Evolutionary conservation across 305 asterid genomes (phyloP), one percentile per base, ranked within the genome.

Genomic region (Monarda citriodora): DNA sequence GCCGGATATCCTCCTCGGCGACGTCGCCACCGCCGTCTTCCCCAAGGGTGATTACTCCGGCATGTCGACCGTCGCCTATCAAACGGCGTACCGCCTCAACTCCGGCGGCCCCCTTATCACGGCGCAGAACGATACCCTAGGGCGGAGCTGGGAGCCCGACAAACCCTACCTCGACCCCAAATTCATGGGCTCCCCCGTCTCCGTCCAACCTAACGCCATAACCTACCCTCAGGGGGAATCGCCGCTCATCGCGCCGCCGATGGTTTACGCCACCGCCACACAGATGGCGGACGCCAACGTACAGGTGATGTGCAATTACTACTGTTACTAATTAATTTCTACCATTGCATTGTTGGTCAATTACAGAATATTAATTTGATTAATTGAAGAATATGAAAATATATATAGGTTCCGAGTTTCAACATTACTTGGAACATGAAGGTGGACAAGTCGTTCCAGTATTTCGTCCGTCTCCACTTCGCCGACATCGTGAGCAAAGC

Each of bases 401-500:
- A 13, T 37, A n/a, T n/a, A 54, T 65, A 78, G 62, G 67, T 72
- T 9, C 96, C 95, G 3, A 83, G 66, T 62, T 87, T 93, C 75
- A 93, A 93, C 59, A 73, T 93, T 7, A 78, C 95, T 0, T 93
- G 99, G 99, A 77, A 52, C 53, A 61, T 90, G 73, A 73, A 69
- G n/a, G 66, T 90, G 10, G 97, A 87, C 68, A 47, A 71, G 12
- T 59, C 94, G 0, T 89, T 73, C 71, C 72, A 85, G 7, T 85
- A 93, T 56, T 84, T 91, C 16, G 51, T 95, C 18, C 95, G 99
- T 8, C 48, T 95, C 25, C 99, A 95, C 83, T 95, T 95, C 54
- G 85, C 90, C 22, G 97, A 95, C 42, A 91, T 91, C 7, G 91
- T 88, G 23, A 91, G 97, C 85, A 91, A 88, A 57, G 52, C 91